phyloP scores from a whole-genome alignment of 1,284 basidiomycete species.

The Porodaedalea pini region DNA sequence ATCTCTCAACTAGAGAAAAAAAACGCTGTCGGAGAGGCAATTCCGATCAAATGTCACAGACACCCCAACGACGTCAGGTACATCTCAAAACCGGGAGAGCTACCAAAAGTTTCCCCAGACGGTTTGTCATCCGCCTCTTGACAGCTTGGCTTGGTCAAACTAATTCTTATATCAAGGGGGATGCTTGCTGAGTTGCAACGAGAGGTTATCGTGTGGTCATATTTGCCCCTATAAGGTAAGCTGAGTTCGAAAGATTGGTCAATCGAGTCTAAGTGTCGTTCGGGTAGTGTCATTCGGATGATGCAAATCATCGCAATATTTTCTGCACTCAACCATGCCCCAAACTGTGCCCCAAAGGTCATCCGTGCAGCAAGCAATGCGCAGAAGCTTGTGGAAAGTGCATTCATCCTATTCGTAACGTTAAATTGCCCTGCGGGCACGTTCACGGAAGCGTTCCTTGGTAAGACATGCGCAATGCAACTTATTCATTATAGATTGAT shows the following conservation, averaged over 20 bases:
- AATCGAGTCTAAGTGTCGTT: neutral
- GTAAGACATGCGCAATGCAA: slow-evolving; percentile 35
- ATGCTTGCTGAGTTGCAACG: slow-evolving; percentile 55
- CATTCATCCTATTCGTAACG: slow-evolving; percentile 41
- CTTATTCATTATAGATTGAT: neutral
- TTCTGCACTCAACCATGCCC: slow-evolving; percentile 51
- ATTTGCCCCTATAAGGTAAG: slow-evolving; percentile 59
- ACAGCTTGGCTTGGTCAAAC: neutral
- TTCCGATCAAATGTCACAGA: slow-evolving; percentile 57
- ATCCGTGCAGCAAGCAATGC: slow-evolving; percentile 61
- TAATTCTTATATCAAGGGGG: slow-evolving; percentile 44
- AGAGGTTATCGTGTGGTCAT: slow-evolving; percentile 66
- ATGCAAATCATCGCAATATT: slow-evolving; percentile 48
- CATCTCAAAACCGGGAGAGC: slow-evolving; percentile 49
- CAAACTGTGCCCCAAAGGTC: slow-evolving; percentile 48
- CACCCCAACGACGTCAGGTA: slow-evolving; percentile 45
- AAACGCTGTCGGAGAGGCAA: slow-evolving; percentile 45
- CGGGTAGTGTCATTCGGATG: slow-evolving; percentile 64
- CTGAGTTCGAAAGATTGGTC: neutral
- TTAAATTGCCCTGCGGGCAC: slow-evolving; percentile 66
- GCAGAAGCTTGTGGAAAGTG: slow-evolving; percentile 56
- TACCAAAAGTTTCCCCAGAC: slow-evolving; percentile 55
- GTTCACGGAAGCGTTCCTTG: slow-evolving; percentile 45
- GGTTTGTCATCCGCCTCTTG: slow-evolving; percentile 33
- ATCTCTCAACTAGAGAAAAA: slow-evolving; percentile 50